Percentiles rank a stretch among this genome's conserved stretches.
phyloP scores from a whole-genome alignment of 495 filamentous ascomycete genomes.

The Penicillium maclennaniae region DNA sequence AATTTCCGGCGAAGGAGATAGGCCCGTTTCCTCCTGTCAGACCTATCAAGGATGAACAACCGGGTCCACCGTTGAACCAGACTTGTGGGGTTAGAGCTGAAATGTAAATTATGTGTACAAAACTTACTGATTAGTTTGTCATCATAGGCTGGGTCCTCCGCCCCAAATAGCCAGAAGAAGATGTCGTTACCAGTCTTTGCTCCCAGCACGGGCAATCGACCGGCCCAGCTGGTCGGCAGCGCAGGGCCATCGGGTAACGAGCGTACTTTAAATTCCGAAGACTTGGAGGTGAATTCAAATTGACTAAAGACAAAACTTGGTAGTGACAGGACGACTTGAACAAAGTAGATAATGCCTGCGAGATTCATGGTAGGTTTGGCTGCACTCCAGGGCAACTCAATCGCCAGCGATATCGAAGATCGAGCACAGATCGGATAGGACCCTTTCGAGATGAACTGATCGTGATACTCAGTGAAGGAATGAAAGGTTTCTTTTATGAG shows the following conservation, averaged over 20 bases:
- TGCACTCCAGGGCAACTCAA: background rate
- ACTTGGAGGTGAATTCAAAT: slow-evolving; percentile 3
- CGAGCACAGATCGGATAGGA: background rate
- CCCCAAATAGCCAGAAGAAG: slow-evolving; percentile 43
- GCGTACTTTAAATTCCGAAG: slow-evolving; percentile 27
- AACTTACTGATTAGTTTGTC: slow-evolving; percentile 38
- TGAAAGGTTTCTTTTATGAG: background rate
- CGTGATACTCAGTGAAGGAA: too few relatives aligned
- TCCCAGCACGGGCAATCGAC: slow-evolving; percentile 34
- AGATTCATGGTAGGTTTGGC: slow-evolving; percentile 19
- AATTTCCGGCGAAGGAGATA: slow-evolving; percentile 27
- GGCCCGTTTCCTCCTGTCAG: slow-evolving; percentile 38
- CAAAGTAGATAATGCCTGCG: slow-evolving; percentile 16
- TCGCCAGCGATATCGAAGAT: background rate
- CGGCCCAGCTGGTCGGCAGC: slow-evolving; percentile 40
- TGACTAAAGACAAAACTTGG: slow-evolving; percentile 4
- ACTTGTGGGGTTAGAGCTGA: slow-evolving; percentile 25
- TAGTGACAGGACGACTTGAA: slow-evolving; percentile 18
- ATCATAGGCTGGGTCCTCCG: slow-evolving; percentile 28
- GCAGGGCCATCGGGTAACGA: slow-evolving; percentile 27
- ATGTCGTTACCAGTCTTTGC: slow-evolving; percentile 29
- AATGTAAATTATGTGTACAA: background rate
- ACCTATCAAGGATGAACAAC: slow-evolving; percentile 65
- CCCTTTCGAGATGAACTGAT: background rate
- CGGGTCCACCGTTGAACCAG: slow-evolving; percentile 68